Conservation (phyloP, 2,329 filamentous ascomycete genomes). For the Blastomyces gilchristii region DNA sequence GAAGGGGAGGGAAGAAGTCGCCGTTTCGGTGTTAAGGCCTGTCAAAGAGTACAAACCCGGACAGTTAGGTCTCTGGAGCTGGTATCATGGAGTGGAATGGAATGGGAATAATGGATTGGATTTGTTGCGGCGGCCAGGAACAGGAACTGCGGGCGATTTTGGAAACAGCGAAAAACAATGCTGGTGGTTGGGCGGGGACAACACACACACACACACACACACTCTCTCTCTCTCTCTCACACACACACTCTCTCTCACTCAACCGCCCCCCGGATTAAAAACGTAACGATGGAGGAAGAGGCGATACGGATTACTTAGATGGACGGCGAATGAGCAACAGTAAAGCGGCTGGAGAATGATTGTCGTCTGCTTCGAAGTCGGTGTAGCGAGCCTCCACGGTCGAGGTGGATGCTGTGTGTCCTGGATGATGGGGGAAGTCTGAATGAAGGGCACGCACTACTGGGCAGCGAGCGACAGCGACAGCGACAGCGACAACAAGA, state of each 20-base stretch:
- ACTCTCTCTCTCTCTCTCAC: background rate
- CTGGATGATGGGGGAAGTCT: background rate
- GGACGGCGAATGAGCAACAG: background rate
- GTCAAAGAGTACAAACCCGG: background rate
- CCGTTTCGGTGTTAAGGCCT: background rate
- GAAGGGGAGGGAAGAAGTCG: background rate
- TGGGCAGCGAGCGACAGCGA: slow-evolving; percentile 2
- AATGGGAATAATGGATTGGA: background rate
- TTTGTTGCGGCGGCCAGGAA: background rate
- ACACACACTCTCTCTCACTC: background rate
- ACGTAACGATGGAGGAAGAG: background rate
- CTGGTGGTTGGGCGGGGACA: background rate
- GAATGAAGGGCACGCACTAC: background rate
- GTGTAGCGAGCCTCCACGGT: background rate
- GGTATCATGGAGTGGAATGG: background rate
- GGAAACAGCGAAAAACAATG: background rate
- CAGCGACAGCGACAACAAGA: background rate
- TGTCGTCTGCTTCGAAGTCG: background rate
- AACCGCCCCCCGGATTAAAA: background rate
- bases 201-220: background rate
- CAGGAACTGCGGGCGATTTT: background rate
- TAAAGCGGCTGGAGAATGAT: background rate
- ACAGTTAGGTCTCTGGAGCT: background rate
- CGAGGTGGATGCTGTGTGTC: background rate
- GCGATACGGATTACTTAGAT: background rate